phyloP scores from a whole-genome alignment of 345 rosid species.

The Heritiera littoralis region DNA sequence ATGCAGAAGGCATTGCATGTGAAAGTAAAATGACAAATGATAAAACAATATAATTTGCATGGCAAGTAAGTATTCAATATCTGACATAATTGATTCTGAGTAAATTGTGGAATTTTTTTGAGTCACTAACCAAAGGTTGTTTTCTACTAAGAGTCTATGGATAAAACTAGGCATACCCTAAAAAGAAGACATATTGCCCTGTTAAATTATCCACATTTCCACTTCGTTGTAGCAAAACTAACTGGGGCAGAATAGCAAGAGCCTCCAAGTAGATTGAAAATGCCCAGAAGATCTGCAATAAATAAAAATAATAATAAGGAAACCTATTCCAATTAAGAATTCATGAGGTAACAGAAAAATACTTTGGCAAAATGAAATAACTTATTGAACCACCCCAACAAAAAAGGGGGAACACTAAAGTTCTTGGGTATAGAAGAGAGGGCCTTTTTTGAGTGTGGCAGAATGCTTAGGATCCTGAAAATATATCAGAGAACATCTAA shows the following conservation, averaged over 20 bases:
- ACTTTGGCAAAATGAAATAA: not conserved
- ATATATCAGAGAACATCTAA: not conserved
- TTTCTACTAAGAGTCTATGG: not conserved
- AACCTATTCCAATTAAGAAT: not conserved
- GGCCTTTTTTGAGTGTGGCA: not conserved
- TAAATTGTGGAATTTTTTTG: not conserved
- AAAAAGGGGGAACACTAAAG: not conserved
- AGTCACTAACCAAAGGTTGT: not conserved
- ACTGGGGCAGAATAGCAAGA: slow-evolving; percentile 90
- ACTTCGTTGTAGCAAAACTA: slow-evolving; percentile 85
- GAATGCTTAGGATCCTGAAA: not conserved
- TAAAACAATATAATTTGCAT: not conserved
- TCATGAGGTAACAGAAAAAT: not conserved
- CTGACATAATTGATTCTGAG: not conserved
- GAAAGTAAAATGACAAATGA: slow-evolving; percentile 1
- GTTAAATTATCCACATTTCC: slow-evolving; percentile 96
- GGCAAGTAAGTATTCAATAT: not conserved
- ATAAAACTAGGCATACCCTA: slow-evolving; percentile 63
- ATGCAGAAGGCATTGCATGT: not conserved
- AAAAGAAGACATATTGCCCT: slow-evolving; percentile 90
- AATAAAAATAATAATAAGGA: not conserved
- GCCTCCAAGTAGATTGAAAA: slow-evolving; percentile 96
- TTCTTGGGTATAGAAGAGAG: too few species aligned
- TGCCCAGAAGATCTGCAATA: slow-evolving; percentile 77
- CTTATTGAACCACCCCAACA: not conserved